Evolutionary conservation across 805 yeast species (phyloP).

Genomic region (Myxozyma sirexii): DNA sequence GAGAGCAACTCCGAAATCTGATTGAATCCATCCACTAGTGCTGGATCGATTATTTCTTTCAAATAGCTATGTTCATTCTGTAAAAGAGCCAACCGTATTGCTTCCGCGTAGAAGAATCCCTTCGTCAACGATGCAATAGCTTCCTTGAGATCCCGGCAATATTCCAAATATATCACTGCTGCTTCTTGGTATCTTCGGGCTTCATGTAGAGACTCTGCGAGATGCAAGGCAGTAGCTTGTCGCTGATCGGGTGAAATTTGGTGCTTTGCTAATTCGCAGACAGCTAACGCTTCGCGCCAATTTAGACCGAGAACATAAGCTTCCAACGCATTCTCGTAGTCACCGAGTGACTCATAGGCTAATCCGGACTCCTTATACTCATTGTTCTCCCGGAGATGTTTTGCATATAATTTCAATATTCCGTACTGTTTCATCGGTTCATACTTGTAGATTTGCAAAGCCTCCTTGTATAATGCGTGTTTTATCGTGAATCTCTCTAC

Average conservation of each 20-base stretch:
- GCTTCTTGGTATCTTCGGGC: constrained; percentile 73
- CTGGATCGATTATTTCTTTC: constrained; percentile 64
- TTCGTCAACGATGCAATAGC: constrained; percentile 73
- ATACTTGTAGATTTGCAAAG: constrained; percentile 63
- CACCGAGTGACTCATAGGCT: constrained; percentile 68
- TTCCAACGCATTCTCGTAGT: constrained; percentile 63
- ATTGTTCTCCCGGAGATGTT: constrained; percentile 50
- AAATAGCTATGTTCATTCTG: constrained; percentile 46
- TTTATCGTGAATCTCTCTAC: constrained; percentile 66
- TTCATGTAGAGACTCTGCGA: constrained; percentile 63
- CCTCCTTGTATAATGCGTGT: constrained; percentile 71
- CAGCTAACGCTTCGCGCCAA: constrained; percentile 83
- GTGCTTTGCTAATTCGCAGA: constrained; percentile 47
- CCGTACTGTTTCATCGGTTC: constrained; percentile 53
- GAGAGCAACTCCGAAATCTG: constrained; percentile 82
- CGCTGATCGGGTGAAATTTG: constrained; percentile 47
- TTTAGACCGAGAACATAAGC: constrained; percentile 68
- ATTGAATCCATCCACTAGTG: constrained; percentile 86
- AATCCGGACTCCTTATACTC: constrained; percentile 75
- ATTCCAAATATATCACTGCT: constrained; percentile 70
- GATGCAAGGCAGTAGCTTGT: constrained; percentile 53
- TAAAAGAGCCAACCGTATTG: constrained; percentile 63
- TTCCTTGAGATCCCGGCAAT: constrained; percentile 60
- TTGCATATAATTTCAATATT: constrained; percentile 66
- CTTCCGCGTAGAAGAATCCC: constrained; percentile 73